Conservation (phyloP, 2,329 filamentous ascomycete species). For the Aaosphaeria arxii region DNA sequence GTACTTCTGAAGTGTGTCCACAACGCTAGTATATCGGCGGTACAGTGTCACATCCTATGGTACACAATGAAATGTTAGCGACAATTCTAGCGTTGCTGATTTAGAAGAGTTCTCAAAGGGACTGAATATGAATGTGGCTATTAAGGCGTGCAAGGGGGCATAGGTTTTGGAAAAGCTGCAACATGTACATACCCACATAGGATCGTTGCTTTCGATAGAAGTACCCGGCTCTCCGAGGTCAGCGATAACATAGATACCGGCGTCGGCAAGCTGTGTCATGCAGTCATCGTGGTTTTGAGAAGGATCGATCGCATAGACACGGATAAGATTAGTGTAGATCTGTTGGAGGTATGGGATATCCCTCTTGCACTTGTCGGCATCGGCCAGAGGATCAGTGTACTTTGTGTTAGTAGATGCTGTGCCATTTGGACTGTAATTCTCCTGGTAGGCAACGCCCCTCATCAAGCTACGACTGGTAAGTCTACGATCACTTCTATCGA, state of each 20-base stretch:
- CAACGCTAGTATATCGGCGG: conserved; percentile 74
- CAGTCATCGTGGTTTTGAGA: conserved; percentile 71
- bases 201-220: conserved; percentile 79
- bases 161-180: no score
- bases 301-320: conserved; percentile 89
- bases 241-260: conserved; percentile 90
- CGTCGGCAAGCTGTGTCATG: conserved; percentile 76
- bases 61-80: no score
- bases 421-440: conserved; percentile 35
- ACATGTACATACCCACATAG: conserved; percentile 57
- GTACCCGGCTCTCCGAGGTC: conserved; percentile 60
- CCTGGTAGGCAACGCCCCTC: conserved; percentile 92
- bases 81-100: no score
- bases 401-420: conserved; percentile 34
- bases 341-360: conserved; percentile 79
- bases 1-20: conserved; percentile 79
- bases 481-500: background rate
- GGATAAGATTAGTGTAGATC: conserved; percentile 86
- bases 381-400: conserved; percentile 81
- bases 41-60: conserved; percentile 64
- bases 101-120: no score
- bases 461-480: conserved; percentile 59
- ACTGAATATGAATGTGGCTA: no score
- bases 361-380: conserved; percentile 68
- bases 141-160: no score